Evolutionary conservation across 2,329 filamentous ascomycete genomes (phyloP), one percentile per base, ranked within the genome.

Genomic region (Calonectria fujianensis): DNA sequence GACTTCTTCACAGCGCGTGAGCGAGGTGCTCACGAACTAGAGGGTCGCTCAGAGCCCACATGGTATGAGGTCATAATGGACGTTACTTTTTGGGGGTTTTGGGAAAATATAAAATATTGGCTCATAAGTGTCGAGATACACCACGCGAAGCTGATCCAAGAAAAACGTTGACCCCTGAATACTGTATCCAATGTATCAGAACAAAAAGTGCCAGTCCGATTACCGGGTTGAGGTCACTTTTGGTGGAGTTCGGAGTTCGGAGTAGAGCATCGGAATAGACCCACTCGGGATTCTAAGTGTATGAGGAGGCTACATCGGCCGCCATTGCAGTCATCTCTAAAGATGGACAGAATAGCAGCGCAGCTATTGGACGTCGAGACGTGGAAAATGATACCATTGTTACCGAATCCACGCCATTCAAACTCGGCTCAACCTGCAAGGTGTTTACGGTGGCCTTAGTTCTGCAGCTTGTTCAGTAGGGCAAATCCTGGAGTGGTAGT

Each of bases 251-350:
- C 57, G 57, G 57, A 61, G 57, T 39, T 61, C 57, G 57, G 57
- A 41, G 6, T 41, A 63, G 14, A 6, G 16, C 0, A 29, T 63
- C 57, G 57, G 57, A 63, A 63, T 63, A 41, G 35, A 39, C 18
- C 9, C 20, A 18, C 24, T 63, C 57, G 57, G 35, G n/a, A 27
- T 63, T 41, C n/a, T 5, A 6, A 29, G 27, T 29, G 24, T 45
- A 69, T 68, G 57, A 57, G 66, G 32, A 45, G 24, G 14, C 24
- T 24, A n/a, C 13, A 6, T 13, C 10, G 32, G 68, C 68, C 6
- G 57, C 57, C 27, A 39, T 70, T 24, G 68, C 68, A 11, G 57
- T 54, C 57, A 70, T 70, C 48, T 70, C 68, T 45, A 64, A 59
- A 11, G 52, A 69, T n/a, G 52, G 67, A 50, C 39, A 59, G 20